Evolutionary conservation across 148 eudicot species (phyloP).

Genomic region (Mesembryanthemum crystallinum): DNA sequence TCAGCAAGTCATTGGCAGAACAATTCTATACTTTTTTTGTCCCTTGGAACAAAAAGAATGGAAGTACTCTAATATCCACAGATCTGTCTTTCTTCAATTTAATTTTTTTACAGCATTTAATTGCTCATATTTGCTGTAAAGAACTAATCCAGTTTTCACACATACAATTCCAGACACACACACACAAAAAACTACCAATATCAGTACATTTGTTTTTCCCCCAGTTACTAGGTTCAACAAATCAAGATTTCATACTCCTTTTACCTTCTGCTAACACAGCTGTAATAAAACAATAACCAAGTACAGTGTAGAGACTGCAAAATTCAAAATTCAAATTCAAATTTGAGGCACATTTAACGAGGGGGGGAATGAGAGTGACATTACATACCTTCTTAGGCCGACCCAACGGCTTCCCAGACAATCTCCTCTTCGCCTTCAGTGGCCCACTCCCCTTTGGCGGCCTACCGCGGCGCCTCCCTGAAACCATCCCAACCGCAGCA

Average conservation of each 20-base stretch:
- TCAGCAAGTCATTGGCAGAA: no score
- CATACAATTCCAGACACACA: neutral
- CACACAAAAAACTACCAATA: neutral
- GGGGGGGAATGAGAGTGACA: neutral
- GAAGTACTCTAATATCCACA: neutral
- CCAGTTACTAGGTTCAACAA: neutral
- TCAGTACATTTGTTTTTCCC: neutral
- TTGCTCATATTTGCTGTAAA: neutral
- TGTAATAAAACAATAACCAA: neutral
- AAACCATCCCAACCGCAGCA: constrained; percentile 3
- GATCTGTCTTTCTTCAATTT: neutral
- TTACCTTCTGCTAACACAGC: neutral
- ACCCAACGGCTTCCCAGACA: constrained; percentile 33
- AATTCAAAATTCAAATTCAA: constrained; percentile 19
- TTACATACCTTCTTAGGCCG: constrained; percentile 37
- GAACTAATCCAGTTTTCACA: neutral
- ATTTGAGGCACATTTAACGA: neutral
- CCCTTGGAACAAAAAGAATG: no score
- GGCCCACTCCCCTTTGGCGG: constrained; percentile 30
- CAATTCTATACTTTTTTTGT: no score
- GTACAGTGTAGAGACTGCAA: neutral
- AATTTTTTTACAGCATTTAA: neutral
- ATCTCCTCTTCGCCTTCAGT: constrained; percentile 24
- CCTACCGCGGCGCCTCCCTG: constrained; percentile 23
- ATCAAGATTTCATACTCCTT: neutral